Evolutionary conservation across 2,329 filamentous ascomycete species (phyloP).

Genomic region (Didymella exigua): DNA sequence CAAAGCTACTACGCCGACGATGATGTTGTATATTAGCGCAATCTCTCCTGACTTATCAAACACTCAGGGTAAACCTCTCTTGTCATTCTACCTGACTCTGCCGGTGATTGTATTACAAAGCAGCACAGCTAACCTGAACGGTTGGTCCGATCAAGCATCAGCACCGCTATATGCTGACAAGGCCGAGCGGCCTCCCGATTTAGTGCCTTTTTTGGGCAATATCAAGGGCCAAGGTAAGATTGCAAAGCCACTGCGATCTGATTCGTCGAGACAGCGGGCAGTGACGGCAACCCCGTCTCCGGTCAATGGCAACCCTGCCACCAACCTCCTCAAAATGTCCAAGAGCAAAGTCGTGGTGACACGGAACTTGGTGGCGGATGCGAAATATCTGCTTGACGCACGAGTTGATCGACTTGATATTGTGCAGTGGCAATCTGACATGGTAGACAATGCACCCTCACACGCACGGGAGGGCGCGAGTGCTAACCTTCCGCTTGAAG

Average conservation of each 20-base stretch:
- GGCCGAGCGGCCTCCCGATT: too few relatives aligned
- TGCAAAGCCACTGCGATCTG: neutral
- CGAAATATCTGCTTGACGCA: constrained; percentile 29
- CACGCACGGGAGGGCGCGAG: neutral
- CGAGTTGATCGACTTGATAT: constrained; percentile 28
- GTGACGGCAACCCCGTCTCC: neutral
- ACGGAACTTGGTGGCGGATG: constrained; percentile 31
- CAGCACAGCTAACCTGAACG: too few relatives aligned
- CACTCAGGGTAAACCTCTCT: too few relatives aligned
- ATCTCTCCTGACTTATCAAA: too few relatives aligned
- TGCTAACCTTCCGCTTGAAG: constrained; percentile 20
- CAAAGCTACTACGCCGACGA: too few relatives aligned
- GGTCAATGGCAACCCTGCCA: neutral
- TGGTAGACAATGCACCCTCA: constrained; percentile 14
- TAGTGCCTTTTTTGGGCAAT: too few relatives aligned
- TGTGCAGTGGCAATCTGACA: constrained; percentile 38
- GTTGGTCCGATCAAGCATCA: too few relatives aligned
- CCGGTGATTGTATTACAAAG: too few relatives aligned
- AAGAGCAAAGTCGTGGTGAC: constrained; percentile 39
- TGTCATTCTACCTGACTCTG: too few relatives aligned
- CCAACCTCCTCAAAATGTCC: constrained; percentile 24
- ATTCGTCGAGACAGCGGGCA: neutral
- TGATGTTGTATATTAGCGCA: too few relatives aligned
- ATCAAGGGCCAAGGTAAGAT: neutral
- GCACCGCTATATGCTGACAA: too few relatives aligned